These are phyloP conservation scores for Malus sylvestris DNA, from an alignment of 306 rosid species.

Conservation along the genomic window DNA sequence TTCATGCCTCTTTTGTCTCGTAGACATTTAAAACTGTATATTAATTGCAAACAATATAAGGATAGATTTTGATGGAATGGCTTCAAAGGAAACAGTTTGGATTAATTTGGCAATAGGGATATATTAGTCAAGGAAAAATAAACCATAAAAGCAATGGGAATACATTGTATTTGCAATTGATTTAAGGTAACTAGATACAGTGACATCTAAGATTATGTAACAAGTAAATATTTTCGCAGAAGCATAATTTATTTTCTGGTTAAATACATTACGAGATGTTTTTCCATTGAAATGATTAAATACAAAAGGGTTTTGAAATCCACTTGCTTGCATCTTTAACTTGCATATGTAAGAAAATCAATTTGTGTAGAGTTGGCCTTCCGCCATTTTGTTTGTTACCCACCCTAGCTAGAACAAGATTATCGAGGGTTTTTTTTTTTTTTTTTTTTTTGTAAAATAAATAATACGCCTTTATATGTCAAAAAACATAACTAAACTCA, in stretches of 20 bases:
- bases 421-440: too few relatives aligned
- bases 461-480: too few relatives aligned
- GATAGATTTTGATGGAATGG: neutral
- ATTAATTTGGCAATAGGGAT: neutral
- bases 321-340: too few relatives aligned
- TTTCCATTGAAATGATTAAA: neutral
- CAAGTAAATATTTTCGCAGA: neutral
- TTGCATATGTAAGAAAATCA: too few relatives aligned
- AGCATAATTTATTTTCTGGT: conserved; percentile 3
- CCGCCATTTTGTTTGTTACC: too few relatives aligned
- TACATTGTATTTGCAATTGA: neutral
- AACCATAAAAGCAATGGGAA: neutral
- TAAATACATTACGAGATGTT: conserved; percentile 6
- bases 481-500: too few relatives aligned
- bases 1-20: neutral
- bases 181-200: too few relatives aligned
- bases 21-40: neutral
- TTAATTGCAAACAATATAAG: neutral
- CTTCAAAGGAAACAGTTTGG: neutral
- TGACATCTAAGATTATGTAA: neutral
- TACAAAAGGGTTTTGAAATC: too few relatives aligned
- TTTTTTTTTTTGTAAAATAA: too few relatives aligned
- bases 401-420: too few relatives aligned
- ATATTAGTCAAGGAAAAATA: neutral
- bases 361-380: too few relatives aligned